Evolutionary conservation across 208 protist species (phyloP).

Genomic region (Acanthamoeba healyi): DNA sequence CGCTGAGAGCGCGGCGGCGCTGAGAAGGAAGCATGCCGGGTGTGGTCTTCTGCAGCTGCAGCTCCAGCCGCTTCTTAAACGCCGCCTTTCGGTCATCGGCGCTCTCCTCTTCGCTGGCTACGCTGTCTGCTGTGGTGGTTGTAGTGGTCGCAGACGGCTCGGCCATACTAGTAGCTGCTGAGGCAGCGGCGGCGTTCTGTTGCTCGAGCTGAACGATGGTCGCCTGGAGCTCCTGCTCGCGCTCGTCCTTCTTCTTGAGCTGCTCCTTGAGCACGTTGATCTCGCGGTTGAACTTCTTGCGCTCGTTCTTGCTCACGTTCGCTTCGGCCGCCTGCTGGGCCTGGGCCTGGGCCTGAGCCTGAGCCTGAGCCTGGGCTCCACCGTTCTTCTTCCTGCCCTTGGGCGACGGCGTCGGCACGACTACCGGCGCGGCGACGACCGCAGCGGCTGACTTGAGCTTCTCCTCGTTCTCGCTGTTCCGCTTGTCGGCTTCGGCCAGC

Average conservation of each 20-base stretch:
- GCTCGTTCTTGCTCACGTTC: conserved; percentile 39
- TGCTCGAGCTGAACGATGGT: not conserved
- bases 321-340: not conserved
- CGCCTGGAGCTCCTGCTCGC: not conserved
- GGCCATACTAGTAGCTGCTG: not conserved
- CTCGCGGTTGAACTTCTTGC: conserved; percentile 23
- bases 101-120: not conserved
- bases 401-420: not conserved
- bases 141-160: too few relatives aligned
- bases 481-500: conserved; percentile 1
- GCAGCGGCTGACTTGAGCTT: not conserved
- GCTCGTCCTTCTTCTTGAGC: conserved; percentile 65
- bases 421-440: not conserved
- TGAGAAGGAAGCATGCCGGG: not conserved
- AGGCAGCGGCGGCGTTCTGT: not conserved
- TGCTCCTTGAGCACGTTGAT: conserved; percentile 53
- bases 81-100: conserved; percentile 24
- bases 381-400: conserved; percentile 25
- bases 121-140: not conserved
- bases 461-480: not conserved
- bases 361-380: not conserved
- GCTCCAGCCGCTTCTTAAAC: conserved; percentile 21
- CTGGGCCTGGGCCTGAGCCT: not conserved
- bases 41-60: conserved; percentile 17
- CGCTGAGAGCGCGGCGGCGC: not conserved